Evolutionary conservation across 495 filamentous ascomycete species (phyloP).

Genomic region (Penicillium parvum): DNA sequence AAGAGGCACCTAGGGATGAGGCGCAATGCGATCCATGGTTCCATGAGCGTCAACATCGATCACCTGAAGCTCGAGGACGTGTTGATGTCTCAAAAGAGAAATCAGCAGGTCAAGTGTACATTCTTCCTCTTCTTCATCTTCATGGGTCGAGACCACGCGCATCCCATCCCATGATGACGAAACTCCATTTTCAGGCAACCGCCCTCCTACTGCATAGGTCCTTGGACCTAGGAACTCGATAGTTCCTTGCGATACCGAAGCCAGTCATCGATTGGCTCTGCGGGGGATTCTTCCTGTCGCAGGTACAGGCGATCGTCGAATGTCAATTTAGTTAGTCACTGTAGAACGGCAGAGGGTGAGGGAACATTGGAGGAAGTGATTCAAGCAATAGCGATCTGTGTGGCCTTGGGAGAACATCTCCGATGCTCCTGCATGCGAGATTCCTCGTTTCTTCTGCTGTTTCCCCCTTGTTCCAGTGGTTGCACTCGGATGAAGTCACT

Average conservation of each 20-base stretch:
- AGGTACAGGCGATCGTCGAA: slow-evolving; percentile 13
- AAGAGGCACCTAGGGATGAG: background rate
- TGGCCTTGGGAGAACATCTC: slow-evolving; percentile 16
- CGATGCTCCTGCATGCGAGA: slow-evolving; percentile 21
- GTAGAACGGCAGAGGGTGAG: slow-evolving; percentile 8
- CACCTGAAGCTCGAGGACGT: background rate
- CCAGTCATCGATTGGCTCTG: slow-evolving; percentile 1
- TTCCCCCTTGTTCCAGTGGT: slow-evolving; percentile 1
- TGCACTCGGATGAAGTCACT: slow-evolving; percentile 5
- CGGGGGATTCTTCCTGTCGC: slow-evolving; percentile 5
- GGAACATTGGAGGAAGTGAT: background rate
- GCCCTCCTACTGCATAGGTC: too few relatives aligned
- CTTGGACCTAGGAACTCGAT: too few relatives aligned
- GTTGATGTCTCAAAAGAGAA: too few relatives aligned
- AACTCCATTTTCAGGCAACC: background rate
- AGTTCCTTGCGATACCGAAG: too few relatives aligned
- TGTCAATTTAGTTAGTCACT: slow-evolving; percentile 8
- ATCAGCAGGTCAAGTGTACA: background rate
- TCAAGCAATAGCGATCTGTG: too few relatives aligned
- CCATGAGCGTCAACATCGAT: background rate
- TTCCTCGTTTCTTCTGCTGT: background rate
- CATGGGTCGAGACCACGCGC: background rate
- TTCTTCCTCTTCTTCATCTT: background rate
- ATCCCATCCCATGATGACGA: slow-evolving; percentile 1
- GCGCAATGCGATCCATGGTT: background rate